Percentiles rank a stretch among this genome's conserved stretches.
These are phyloP conservation scores for Phylloporus scabripes DNA, from an alignment of 768 basidiomycete species.

Conservation along the genomic window DNA sequence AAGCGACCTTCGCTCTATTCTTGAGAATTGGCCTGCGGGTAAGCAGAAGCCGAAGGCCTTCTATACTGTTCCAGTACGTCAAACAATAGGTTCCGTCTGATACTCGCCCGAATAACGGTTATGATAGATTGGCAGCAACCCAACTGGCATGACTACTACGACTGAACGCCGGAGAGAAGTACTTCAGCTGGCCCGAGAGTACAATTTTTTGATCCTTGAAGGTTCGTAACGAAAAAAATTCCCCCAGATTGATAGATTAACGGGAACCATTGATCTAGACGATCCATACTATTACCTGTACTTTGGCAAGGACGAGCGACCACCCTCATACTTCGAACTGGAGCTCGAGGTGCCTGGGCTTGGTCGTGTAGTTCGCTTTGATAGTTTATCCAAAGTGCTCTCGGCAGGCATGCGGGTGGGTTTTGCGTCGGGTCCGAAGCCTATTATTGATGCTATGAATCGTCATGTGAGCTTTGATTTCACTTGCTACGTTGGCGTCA, in stretches of 20 bases:
- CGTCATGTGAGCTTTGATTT: conserved; percentile 45
- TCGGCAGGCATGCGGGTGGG: conserved; percentile 79
- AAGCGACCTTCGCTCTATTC: conserved; percentile 49
- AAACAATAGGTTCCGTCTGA: conserved; percentile 2
- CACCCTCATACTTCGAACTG: conserved; percentile 79
- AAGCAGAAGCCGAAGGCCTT: conserved; percentile 72
- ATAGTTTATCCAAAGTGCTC: conserved; percentile 82
- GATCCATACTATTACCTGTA: conserved; percentile 79
- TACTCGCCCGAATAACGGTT: neutral
- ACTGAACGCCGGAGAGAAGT: conserved; percentile 65
- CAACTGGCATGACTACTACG: conserved; percentile 74
- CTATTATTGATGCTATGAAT: conserved; percentile 65
- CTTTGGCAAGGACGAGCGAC: conserved; percentile 60
- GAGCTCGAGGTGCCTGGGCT: conserved; percentile 61
- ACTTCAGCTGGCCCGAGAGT: conserved; percentile 63
- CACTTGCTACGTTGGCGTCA: conserved; percentile 8
- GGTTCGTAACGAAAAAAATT: conserved; percentile 36
- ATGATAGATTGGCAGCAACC: conserved; percentile 77
- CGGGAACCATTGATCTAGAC: conserved; percentile 37
- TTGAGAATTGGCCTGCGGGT: conserved; percentile 68
- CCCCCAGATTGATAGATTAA: neutral
- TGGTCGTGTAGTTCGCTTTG: conserved; percentile 85
- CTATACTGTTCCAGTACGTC: conserved; percentile 71
- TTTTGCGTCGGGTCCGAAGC: conserved; percentile 69
- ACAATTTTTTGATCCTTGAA: conserved; percentile 82